These are phyloP conservation scores for Trypanosoma scelopori DNA, from an alignment of 208 protist species.

Conservation along the genomic window DNA sequence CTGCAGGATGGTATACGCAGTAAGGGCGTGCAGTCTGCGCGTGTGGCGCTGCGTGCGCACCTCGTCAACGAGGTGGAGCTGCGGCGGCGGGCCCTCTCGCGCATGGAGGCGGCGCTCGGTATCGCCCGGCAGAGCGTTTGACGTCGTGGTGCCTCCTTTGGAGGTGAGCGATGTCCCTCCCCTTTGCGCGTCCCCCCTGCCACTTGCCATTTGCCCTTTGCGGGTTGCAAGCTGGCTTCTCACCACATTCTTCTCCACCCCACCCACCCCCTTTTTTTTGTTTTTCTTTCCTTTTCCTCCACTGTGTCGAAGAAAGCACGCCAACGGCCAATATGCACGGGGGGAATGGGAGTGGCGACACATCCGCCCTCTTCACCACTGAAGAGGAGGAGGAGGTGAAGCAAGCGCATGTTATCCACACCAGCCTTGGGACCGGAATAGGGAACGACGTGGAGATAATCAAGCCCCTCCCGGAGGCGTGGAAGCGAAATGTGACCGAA, in stretches of 20 bases:
- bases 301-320: not conserved
- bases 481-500: slow-evolving; percentile 47
- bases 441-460: not conserved
- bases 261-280: too few relatives aligned
- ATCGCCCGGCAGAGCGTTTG: slow-evolving; percentile 28
- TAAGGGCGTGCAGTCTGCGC: slow-evolving; percentile 55
- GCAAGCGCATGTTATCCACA: slow-evolving; percentile 22
- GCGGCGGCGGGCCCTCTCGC: slow-evolving; percentile 35
- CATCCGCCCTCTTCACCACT: slow-evolving; percentile 26
- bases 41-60: slow-evolving; percentile 46
- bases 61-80: slow-evolving; percentile 49
- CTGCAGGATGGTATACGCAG: slow-evolving; percentile 72
- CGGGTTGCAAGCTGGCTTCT: not conserved
- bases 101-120: slow-evolving; percentile 51
- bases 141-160: not conserved
- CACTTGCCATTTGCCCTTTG: too few relatives aligned
- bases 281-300: not conserved
- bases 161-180: too few relatives aligned
- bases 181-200: too few relatives aligned
- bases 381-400: slow-evolving; percentile 41
- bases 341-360: not conserved
- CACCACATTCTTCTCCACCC: not conserved
- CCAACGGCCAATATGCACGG: not conserved
- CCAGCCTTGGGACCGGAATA: slow-evolving; percentile 55
- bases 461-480: slow-evolving; percentile 6